Base-by-base conservation (phyloP, 1,284 basidiomycete genomes). In the Marasmius tenuissimus region DNA sequence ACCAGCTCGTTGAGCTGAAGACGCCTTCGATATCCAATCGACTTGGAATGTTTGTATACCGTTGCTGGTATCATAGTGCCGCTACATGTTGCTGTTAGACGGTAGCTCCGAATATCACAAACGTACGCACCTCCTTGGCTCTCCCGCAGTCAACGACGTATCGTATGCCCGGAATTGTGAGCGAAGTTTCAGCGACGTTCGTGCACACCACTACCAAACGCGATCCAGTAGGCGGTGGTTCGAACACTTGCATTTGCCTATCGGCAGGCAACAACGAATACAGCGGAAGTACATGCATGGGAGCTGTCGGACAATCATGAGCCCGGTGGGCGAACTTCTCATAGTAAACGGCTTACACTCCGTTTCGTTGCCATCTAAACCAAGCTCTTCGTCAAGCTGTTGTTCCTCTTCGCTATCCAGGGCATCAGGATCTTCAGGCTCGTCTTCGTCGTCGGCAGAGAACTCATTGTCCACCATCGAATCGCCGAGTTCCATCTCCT, bases 221-320 rank as follows among this genome's bases (percentile, higher is more conserved):
- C 62, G 88, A 83, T 18, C 95, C 96, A 65, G 92, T 85, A 0
- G 91, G 83, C 0, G 97, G 94, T 0, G 94, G 84, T 69, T 94
- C 86, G 74, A 99, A 99, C 63, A 99, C 98, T 68, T 91, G 92
- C 72, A 97, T 96, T 73, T 99, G 97, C 60, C 97, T 86, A 73
- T 99, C 96, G 14, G 94, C 95, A 0, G 97, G 92, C 81, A 99
- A 90, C 67, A 98, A 89, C 2, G 97, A 98, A 77, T 99, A 99
- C 66, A 99, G 89, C 0, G 97, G 97, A 0, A 99, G 88, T 11
- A 96, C 83, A 57, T 99, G 84, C 87, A 89, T 74, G 83, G 84
- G 70, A 82, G 87, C 80, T 99, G 84, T 82, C 68, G 5, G 6
- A 53, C 12, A 27, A 39, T 61, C 49, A 39, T 61, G 48, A 53